Percentiles rank a stretch among this genome's conserved stretches.
phyloP scores from a whole-genome alignment of 108 stramenopile genomes.

The Cyclotella distinguenda region DNA sequence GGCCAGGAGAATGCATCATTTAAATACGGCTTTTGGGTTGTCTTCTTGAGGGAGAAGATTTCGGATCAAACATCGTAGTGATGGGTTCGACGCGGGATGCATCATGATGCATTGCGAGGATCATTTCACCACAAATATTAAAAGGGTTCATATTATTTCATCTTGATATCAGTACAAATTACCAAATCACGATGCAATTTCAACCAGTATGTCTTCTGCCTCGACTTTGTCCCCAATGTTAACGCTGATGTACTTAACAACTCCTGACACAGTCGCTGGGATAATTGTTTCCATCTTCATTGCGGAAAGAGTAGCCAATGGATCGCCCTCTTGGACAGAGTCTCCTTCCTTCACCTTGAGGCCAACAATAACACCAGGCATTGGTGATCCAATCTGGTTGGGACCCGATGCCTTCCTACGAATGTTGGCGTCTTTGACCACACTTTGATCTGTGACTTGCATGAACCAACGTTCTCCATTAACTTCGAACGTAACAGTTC shows the following conservation, averaged over 20 bases:
- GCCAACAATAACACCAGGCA: constrained; percentile 91
- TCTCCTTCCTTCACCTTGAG: constrained; percentile 86
- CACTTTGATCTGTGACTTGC: constrained; percentile 56
- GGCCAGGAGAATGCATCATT: no score
- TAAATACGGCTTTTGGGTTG: no score
- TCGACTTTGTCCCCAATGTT: constrained; percentile 85
- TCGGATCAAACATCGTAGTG: no score
- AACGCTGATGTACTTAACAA: constrained; percentile 67
- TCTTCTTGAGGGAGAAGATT: no score
- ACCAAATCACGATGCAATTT: constrained; percentile 63
- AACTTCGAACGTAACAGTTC: constrained; percentile 82
- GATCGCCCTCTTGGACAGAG: constrained; percentile 80
- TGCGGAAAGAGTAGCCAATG: constrained; percentile 85
- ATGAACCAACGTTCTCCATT: constrained; percentile 84
- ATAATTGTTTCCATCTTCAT: constrained; percentile 98
- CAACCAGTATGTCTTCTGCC: constrained; percentile 86
- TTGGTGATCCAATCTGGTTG: constrained; percentile 83
- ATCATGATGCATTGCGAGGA: no score
- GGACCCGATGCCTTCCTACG: constrained; percentile 66
- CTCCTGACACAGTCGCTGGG: constrained; percentile 71
- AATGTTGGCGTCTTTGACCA: constrained; percentile 28
- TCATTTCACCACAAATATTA: no score
- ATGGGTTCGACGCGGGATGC: no score
- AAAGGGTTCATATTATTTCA: no score
- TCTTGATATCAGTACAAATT: no score